Conservation (phyloP, 768 basidiomycete species). For the Tulasnella sp. region DNA sequence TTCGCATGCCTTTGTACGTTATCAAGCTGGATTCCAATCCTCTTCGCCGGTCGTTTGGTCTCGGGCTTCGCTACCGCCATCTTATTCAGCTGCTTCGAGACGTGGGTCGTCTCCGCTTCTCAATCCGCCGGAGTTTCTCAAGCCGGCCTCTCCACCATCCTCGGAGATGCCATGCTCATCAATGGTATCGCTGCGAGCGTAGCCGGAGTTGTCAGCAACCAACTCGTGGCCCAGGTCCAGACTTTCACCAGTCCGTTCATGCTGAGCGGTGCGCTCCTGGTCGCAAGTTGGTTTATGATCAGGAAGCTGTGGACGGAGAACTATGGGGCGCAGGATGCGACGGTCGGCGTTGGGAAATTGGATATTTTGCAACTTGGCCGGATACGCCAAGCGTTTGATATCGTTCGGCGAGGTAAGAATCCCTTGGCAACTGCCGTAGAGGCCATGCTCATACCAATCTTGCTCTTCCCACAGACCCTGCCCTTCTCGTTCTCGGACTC, state of each 20-base stretch:
- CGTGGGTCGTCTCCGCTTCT: slow-evolving; percentile 64
- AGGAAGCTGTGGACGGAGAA: slow-evolving; percentile 58
- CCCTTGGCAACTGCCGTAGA: not conserved
- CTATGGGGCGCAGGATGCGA: slow-evolving; percentile 43
- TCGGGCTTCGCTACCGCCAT: slow-evolving; percentile 70
- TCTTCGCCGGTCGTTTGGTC: slow-evolving; percentile 55
- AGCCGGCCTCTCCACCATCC: slow-evolving; percentile 55
- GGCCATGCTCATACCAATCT: not conserved
- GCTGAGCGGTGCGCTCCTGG: slow-evolving; percentile 50
- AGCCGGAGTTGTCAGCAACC: slow-evolving; percentile 60
- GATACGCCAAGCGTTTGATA: slow-evolving; percentile 48
- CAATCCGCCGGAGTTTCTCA: slow-evolving; percentile 45
- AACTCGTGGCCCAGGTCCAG: slow-evolving; percentile 45
- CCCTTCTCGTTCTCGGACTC: slow-evolving; percentile 56
- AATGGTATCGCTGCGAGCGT: slow-evolving; percentile 65
- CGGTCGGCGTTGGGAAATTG: slow-evolving; percentile 22
- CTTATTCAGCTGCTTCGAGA: slow-evolving; percentile 67
- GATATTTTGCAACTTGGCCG: slow-evolving; percentile 49
- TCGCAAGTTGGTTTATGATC: slow-evolving; percentile 51
- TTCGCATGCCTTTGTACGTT: slow-evolving; percentile 53
- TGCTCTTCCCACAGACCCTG: slow-evolving; percentile 39
- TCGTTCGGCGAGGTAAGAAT: slow-evolving; percentile 45
- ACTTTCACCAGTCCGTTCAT: slow-evolving; percentile 59
- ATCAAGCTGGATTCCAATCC: slow-evolving; percentile 48
- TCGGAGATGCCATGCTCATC: slow-evolving; percentile 64